Evolutionary conservation across 73 alveolate genomes (phyloP), one percentile per base, ranked within the genome.

Genomic region (Paramecium tetraurelia): DNA sequence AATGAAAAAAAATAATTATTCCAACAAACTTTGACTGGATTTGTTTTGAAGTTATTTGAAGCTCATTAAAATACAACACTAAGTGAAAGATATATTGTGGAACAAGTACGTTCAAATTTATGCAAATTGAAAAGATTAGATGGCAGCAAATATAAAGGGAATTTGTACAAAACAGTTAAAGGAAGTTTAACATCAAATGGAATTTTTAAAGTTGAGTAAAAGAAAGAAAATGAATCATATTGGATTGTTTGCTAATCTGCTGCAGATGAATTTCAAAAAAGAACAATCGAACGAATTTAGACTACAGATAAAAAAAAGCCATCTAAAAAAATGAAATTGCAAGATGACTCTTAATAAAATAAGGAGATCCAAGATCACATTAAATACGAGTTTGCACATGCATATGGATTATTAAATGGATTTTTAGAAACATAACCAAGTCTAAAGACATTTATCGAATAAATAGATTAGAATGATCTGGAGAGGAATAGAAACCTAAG

Each of bases 151-250:
- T 75, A 75, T 75, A 75, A 75, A 18, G 87, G 87, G 2, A 75
- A 75, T 20, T 41, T 75, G 11, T 75, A 75, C 21, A 75, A 75
- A 20, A 75, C 87, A 16, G 87, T 75, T 4, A 75, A 75, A 38
- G 87, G 87, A 31, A 75, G 87, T 75, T 20, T 75, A 12, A 75
- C 87, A 12, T 75, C 87, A 75, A 75, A 75, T 75, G 87, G 87
- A 21, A 75, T 75, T 0, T 75, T 75, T 41, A 75, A 18, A 41
- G 46, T 35, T 29, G 84, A 63, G 27, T 6, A 75, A 33, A 75
- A 38, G 59, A 75, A 38, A 20, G 87, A 75, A 35, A 75, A 75
- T 75, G 87, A 75, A 22, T 38, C 68, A 35, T 75, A 75, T 75
- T 75, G 87, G 87, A 75, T 75, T 20, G 59, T 75, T 35, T 38